Evolutionary conservation across 257 asterid species (phyloP).

Genomic region (Nicotiana tomentosiformis): DNA sequence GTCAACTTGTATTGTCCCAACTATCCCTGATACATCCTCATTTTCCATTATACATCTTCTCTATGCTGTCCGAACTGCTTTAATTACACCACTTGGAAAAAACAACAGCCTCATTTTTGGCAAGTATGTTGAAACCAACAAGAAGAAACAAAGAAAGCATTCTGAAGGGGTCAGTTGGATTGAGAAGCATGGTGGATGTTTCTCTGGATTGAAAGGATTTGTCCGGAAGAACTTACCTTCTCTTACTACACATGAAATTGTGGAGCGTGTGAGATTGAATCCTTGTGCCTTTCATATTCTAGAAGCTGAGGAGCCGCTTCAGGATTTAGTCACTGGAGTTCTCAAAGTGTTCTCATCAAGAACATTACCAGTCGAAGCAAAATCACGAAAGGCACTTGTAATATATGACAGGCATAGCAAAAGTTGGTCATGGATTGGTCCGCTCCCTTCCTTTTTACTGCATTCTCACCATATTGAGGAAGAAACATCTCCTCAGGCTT

Average conservation of each 20-base stretch:
- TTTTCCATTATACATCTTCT: conserved; percentile 91
- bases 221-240: conserved; percentile 38
- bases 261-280: conserved; percentile 67
- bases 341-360: conserved; percentile 72
- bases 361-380: conserved; percentile 88
- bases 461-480: conserved; percentile 57
- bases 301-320: conserved; percentile 91
- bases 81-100: conserved; percentile 62
- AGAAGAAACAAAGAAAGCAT: background rate
- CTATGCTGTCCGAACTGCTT: conserved; percentile 71
- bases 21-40: conserved; percentile 68
- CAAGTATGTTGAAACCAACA: background rate
- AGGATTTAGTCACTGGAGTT: conserved; percentile 84
- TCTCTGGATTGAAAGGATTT: conserved; percentile 26
- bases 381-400: conserved; percentile 89
- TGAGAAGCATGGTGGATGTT: background rate
- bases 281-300: conserved; percentile 87
- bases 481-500: conserved; percentile 75
- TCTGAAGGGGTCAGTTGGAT: background rate
- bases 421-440: conserved; percentile 95
- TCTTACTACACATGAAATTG: conserved; percentile 68
- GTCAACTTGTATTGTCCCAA: conserved; percentile 63
- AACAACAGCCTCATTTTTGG: conserved; percentile 33
- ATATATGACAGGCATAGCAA: conserved; percentile 64
- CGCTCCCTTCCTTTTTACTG: conserved; percentile 33